phyloP scores from a whole-genome alignment of 1,284 basidiomycete species.

The Phellinidium pouzarii region DNA sequence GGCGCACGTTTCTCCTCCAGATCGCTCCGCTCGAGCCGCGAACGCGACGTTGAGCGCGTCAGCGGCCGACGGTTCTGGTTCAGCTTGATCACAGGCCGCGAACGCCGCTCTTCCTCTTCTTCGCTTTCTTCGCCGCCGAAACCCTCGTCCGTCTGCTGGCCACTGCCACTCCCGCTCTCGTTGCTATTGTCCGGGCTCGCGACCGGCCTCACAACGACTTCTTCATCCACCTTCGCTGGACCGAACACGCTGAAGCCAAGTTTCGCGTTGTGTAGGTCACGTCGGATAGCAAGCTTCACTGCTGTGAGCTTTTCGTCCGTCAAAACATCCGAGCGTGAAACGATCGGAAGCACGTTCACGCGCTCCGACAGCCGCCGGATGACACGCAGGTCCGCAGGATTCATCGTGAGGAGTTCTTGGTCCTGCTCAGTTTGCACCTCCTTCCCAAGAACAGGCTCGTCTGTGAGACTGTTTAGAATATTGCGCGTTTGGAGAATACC shows the following conservation, averaged over 20 bases:
- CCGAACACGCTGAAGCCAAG: slow-evolving; percentile 71
- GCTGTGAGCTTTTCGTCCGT: slow-evolving; percentile 81
- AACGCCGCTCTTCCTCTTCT: slow-evolving; percentile 38
- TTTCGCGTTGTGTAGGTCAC: slow-evolving; percentile 53
- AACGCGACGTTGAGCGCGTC: slow-evolving; percentile 58
- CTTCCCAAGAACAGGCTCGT: neutral
- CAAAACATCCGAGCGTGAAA: slow-evolving; percentile 69
- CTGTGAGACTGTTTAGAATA: neutral
- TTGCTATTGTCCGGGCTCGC: slow-evolving; percentile 25
- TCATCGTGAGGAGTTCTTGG: slow-evolving; percentile 48
- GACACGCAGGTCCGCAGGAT: slow-evolving; percentile 68
- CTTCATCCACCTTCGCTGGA: slow-evolving; percentile 24
- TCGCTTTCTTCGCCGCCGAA: slow-evolving; percentile 35
- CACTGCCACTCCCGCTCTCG: slow-evolving; percentile 18
- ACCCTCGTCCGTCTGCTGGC: slow-evolving; percentile 22
- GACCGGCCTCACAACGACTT: slow-evolving; percentile 20
- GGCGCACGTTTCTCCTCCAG: slow-evolving; percentile 47
- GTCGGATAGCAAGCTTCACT: slow-evolving; percentile 67
- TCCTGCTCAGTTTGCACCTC: slow-evolving; percentile 28
- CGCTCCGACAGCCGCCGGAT: slow-evolving; percentile 64
- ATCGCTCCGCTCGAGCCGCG: slow-evolving; percentile 55
- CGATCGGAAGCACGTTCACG: slow-evolving; percentile 70
- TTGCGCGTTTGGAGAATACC: slow-evolving; percentile 30
- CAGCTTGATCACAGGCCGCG: slow-evolving; percentile 69
- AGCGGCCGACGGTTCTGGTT: slow-evolving; percentile 40